phyloP scores from a whole-genome alignment of 345 rosid genomes.

The Nephelium lappaceum region DNA sequence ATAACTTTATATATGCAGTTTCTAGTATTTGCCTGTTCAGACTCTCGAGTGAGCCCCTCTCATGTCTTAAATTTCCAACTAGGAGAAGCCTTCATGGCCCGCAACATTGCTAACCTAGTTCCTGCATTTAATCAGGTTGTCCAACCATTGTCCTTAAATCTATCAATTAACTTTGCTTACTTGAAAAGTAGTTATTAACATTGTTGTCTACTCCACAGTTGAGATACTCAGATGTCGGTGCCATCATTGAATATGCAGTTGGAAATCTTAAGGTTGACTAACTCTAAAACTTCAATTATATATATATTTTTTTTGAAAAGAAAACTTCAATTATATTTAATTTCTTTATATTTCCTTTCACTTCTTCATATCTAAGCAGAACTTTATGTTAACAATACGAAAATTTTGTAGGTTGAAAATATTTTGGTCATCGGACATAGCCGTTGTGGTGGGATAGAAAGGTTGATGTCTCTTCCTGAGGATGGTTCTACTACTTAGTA shows the following conservation, averaged over 20 bases:
- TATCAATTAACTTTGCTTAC: background rate
- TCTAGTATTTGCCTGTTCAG: constrained; percentile 51
- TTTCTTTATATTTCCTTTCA: no score
- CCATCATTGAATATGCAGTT: constrained; percentile 31
- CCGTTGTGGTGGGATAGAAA: constrained; percentile 30
- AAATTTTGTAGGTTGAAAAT: constrained; percentile 18
- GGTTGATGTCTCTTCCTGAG: constrained; percentile 23
- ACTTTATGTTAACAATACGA: background rate
- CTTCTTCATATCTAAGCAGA: background rate
- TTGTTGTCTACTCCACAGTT: constrained; percentile 12
- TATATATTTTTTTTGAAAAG: no score
- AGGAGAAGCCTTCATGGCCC: constrained; percentile 56
- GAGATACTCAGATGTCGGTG: constrained; percentile 29
- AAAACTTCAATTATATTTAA: no score
- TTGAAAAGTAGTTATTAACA: background rate
- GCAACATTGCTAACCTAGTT: constrained; percentile 57
- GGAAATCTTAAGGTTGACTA: background rate
- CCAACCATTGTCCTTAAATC: background rate
- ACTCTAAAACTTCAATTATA: background rate
- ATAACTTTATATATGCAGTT: constrained; percentile 4
- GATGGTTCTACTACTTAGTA: constrained; percentile 24
- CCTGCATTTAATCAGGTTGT: constrained; percentile 53
- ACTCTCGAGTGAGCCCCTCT: constrained; percentile 59
- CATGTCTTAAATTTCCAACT: constrained; percentile 49
- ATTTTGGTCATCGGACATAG: constrained; percentile 34